These are phyloP conservation scores for Ganoderma sp. DNA, from an alignment of 1,284 basidiomycete genomes.

Conservation along the genomic window DNA sequence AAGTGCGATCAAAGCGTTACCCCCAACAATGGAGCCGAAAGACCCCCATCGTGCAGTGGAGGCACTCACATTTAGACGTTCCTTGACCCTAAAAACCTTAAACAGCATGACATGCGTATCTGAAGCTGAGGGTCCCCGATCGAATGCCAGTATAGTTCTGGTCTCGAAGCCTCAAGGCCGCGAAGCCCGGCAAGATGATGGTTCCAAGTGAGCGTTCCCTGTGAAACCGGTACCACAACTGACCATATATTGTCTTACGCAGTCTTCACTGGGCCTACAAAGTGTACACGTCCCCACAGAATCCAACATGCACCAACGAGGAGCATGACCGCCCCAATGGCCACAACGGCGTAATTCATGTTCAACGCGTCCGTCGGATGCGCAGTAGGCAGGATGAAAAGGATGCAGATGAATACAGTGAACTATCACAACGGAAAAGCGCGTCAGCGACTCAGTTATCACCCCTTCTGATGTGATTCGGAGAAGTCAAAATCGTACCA, in stretches of 20 bases:
- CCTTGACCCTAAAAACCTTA: too few species aligned
- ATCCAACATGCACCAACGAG: slow-evolving; percentile 51
- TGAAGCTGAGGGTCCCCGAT: too few species aligned
- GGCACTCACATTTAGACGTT: too few species aligned
- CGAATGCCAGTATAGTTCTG: too few species aligned
- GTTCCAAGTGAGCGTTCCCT: too few species aligned
- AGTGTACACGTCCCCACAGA: slow-evolving; percentile 45
- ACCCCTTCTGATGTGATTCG: not conserved
- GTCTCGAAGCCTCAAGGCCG: too few species aligned
- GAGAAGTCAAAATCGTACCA: slow-evolving; percentile 41
- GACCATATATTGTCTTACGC: not conserved
- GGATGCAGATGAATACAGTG: slow-evolving; percentile 57
- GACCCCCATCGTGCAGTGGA: too few species aligned
- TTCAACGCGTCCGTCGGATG: slow-evolving; percentile 61
- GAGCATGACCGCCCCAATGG: slow-evolving; percentile 52
- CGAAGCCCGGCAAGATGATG: too few species aligned
- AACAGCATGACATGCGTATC: too few species aligned
- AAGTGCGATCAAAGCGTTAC: too few species aligned
- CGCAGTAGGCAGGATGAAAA: slow-evolving; percentile 66
- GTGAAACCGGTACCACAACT: too few species aligned
- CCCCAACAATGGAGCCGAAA: too few species aligned
- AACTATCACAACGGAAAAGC: slow-evolving; percentile 45
- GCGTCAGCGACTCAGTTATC: not conserved
- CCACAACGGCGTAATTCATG: slow-evolving; percentile 70
- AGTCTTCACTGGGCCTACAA: slow-evolving; percentile 43